These are phyloP conservation scores for Annulohypoxylon bovei DNA, from an alignment of 495 filamentous ascomycete genomes.

Conservation along the genomic window DNA sequence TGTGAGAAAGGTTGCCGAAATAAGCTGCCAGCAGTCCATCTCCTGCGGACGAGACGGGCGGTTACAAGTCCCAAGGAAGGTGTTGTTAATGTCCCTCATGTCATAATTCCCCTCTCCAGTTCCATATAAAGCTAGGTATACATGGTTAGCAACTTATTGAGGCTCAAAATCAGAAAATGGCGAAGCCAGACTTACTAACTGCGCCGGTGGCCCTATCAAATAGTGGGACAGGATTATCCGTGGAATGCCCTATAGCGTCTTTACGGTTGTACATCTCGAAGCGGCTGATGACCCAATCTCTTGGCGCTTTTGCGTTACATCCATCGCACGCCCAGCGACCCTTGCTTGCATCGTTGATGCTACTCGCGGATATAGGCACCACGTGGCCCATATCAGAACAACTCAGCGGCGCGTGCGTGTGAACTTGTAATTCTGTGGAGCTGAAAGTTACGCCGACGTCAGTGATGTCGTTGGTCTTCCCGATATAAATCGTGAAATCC, in stretches of 20 bases:
- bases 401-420: constrained; percentile 31
- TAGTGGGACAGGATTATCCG: constrained; percentile 27
- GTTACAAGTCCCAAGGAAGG: constrained; percentile 34
- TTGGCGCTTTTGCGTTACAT: constrained; percentile 26
- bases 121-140: constrained; percentile 32
- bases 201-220: constrained; percentile 34
- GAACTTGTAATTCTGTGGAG: constrained; percentile 28
- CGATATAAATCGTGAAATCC: constrained; percentile 32
- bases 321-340: constrained; percentile 39
- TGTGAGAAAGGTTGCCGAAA: constrained; percentile 31
- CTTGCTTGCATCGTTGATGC: constrained; percentile 37
- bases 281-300: constrained; percentile 32
- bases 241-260: constrained; percentile 28
- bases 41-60: constrained; percentile 29
- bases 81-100: constrained; percentile 39
- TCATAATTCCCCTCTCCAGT: constrained; percentile 31
- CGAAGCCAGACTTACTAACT: constrained; percentile 22
- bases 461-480: constrained; percentile 33
- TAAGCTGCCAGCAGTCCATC: constrained; percentile 37
- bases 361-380: constrained; percentile 29
- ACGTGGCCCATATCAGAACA: constrained; percentile 30
- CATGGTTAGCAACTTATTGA: constrained; percentile 1
- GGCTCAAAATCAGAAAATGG: not conserved
- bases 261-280: constrained; percentile 35
- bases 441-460: constrained; percentile 33